Base-by-base conservation (phyloP, 345 rosid genomes). In the Gossypium stocksii region DNA sequence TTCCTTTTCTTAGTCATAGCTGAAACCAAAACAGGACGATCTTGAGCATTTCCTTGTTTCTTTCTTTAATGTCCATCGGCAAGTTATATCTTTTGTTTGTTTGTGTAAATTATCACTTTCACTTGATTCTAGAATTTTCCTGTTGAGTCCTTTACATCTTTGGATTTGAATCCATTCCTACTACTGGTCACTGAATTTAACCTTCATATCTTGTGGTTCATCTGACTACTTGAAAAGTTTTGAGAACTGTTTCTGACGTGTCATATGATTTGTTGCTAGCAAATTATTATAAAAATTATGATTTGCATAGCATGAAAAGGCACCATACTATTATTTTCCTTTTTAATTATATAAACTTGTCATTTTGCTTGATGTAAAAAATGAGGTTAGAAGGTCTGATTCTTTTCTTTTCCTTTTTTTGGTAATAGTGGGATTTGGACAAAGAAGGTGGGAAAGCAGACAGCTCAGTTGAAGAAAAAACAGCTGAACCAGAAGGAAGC, bases 341-440 rank as follows among this genome's bases (percentile, higher is more conserved):
- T 44, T 46, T 52, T 12, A 13, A 17, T 15, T 60, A 8, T n/a
- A 59, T 44, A 52, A 17, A 5, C 29, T 49, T 58, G 34, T 43
- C 9, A 20, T 3, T 49, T 52, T 65, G 25, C 45, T 64, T 4
- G 54, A 65, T 11, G 29, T 13, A 38, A 13, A 25, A 51, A 9
- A 23, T 12, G 43, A 49, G 3, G 20, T 53, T 29, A 38, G 20
- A 25, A 59, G 44, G 72, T 62, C 56, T 66, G 51, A 38, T 8
- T 41, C 17, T 20, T 46, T 48, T 58, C 29, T 58, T 58, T 73
- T 41, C 56, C 77, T 74, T 27, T 34, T 34, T 41, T 70, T 34
- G 49, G 19, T 71, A 72, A 77, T 78, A 85, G 87, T 88, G 91
- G 91, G 89, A 89, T 79, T 76, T 78, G 77, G 90, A 85, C 58